These are phyloP conservation scores for Ophiosphaerella narmari DNA, from an alignment of 2,329 filamentous ascomycete species.

Conservation along the genomic window DNA sequence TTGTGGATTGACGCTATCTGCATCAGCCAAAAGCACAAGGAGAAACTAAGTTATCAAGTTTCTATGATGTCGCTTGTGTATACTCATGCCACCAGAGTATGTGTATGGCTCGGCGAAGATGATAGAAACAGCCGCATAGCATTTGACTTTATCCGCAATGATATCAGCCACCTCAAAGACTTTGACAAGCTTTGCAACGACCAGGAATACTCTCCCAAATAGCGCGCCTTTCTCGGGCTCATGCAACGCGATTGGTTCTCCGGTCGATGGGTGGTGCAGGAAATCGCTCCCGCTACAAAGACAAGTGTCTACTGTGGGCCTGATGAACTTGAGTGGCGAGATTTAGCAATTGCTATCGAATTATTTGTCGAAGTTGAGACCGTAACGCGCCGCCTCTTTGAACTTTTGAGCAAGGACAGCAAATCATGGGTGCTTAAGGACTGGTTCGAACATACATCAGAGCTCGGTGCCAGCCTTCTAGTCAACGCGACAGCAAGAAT, in stretches of 20 bases:
- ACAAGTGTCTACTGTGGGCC: constrained; percentile 8
- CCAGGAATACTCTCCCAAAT: constrained; percentile 2
- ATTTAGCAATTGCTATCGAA: constrained; percentile 46
- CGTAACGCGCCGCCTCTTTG: constrained; percentile 41
- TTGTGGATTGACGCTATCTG: constrained; percentile 8
- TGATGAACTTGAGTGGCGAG: constrained; percentile 30
- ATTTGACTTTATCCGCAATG: background rate
- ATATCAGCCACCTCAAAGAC: background rate
- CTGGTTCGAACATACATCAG: constrained; percentile 44
- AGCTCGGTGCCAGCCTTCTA: constrained; percentile 42
- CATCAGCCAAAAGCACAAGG: constrained; percentile 1
- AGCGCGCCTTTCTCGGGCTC: constrained; percentile 40
- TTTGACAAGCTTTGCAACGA: background rate
- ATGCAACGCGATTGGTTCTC: constrained; percentile 49
- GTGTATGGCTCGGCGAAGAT: constrained; percentile 3
- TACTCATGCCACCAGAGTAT: background rate
- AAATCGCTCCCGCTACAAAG: constrained; percentile 44
- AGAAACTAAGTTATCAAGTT: constrained; percentile 2
- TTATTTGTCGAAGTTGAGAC: constrained; percentile 47
- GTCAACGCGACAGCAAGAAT: constrained; percentile 42
- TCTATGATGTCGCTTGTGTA: constrained; percentile 2
- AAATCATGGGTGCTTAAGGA: constrained; percentile 26
- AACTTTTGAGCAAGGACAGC: constrained; percentile 39
- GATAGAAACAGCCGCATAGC: background rate
- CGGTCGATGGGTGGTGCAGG: constrained; percentile 52